Base-by-base conservation (phyloP, 179 eudicot species). In the Nepenthes alata region DNA sequence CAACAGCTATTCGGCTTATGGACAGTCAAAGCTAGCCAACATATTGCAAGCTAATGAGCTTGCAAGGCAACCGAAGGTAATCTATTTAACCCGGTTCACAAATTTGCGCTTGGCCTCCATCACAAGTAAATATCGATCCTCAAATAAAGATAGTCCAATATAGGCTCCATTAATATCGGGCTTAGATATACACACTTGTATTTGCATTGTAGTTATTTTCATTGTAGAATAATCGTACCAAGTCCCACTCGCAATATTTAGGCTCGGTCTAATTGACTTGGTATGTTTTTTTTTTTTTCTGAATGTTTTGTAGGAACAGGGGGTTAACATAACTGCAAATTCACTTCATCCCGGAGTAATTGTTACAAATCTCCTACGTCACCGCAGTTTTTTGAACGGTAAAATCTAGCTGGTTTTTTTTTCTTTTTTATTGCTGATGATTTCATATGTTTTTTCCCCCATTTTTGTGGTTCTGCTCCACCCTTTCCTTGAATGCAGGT, bases 1-100 rank as follows among this genome's bases (percentile, higher is more conserved):
- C 75, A 77, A 16, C 50, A 78, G 71, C 14, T 45, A 67, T 49
- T 63, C 54, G 59, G 83, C 97, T 57, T 91, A 91, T 62, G 94
- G 94, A 36, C 91, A 85, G 78, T 88, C 96, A 39, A 91, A 88
- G 75, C 88, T 91, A 35, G 84, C 91, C 25, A 88, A 91, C 56
- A 65, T 83, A 16, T 16, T 16, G 25, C 25, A 16, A 0, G 25
- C 25, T 16, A 16, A 16, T 16, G 25, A 16, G 25, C 57, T 75
- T 88, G 70, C 96, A 88, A 76, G 80, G 63, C 78, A 70, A 15
- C 70, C 88, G 16, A 81, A 82, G 97, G 97, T 90, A 70, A 2
- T 2, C 57, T 53, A 49, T 34, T 5, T 47, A 37, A 16, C 25
- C 25, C 25, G 25, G 25, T 16, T 16, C 25, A 16, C 25, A 16